Base-by-base conservation (phyloP, 1,284 basidiomycete species). In the Peniophora sp. region DNA sequence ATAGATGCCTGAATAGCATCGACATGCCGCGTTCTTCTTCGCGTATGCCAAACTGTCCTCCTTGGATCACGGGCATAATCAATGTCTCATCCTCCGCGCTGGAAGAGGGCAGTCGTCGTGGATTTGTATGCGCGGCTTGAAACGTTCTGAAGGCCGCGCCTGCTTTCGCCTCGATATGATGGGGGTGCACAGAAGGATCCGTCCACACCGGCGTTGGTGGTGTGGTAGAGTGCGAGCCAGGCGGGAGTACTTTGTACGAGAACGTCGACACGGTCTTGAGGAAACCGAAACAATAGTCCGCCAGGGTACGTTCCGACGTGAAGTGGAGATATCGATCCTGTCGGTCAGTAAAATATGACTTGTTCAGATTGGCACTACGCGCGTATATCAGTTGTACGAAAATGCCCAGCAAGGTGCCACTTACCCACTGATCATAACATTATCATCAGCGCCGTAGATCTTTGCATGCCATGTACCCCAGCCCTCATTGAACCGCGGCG, bases 391-490 rank as follows among this genome's bases (percentile, higher is more conserved):
- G n/a, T 46, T 22, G 45, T 34, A 41, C 41, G 20, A 27, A 51
- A 27, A 32, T 5, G 47, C 25, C 50, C 12, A 53, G 2, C 47
- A 49, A 38, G 49, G 12, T 5, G 41, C 20, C 20, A 72, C 89
- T 69, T 63, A 95, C 94, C 96, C 97, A 61, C 84, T 92, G 56
- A 99, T 85, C 64, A 99, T 81, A 36, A 99, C 78, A 52, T 93
- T 83, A 63, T 97, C 85, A 63, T 99, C 97, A 1, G 81, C 86
- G 16, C 92, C 92, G 62, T 99, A 99, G 53, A 96, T 81, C 69
- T 99, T 99, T 20, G 94, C 89, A 65, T 99, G 97, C 90, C 96
- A 97, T 2, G 96, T 89, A 0, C 97, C 96, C 88, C 92, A 98
- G 0, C 95, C 97, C 70, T 99, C 97, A 62, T 98, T 95, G 68